phyloP scores from a whole-genome alignment of 2,329 filamentous ascomycete genomes.

The Penicillium thymicola region DNA sequence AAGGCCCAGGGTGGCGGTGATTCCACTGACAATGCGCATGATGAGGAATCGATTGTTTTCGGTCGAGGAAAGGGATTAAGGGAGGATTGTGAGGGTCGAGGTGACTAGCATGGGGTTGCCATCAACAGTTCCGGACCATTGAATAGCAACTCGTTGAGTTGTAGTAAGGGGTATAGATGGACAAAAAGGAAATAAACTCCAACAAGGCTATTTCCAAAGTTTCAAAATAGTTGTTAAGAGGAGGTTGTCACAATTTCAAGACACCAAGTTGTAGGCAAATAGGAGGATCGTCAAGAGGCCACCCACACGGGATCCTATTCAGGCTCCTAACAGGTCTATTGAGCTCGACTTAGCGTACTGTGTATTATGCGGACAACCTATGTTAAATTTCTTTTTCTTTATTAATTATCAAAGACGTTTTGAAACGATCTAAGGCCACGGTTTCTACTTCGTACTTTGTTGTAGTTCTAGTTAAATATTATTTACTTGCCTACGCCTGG shows the following conservation, averaged over 20 bases:
- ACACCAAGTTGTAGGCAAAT: conserved; percentile 5
- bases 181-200: background rate
- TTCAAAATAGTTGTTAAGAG: background rate
- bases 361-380: no score
- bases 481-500: background rate
- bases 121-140: conserved; percentile 17
- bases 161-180: background rate
- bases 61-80: background rate
- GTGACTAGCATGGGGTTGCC: conserved; percentile 13
- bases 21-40: conserved; percentile 24
- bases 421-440: background rate
- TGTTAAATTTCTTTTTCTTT: background rate
- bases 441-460: background rate
- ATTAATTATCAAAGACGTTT: background rate
- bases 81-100: background rate
- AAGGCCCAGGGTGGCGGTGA: conserved; percentile 48
- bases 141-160: background rate
- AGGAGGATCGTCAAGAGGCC: conserved; percentile 13
- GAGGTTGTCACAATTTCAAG: conserved; percentile 2
- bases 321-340: background rate
- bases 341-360: background rate
- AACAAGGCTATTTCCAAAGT: background rate
- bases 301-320: conserved; percentile 8
- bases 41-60: background rate
- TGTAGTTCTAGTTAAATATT: background rate